Percentiles rank a stretch among this genome's conserved stretches.
Conservation (phyloP, 495 filamentous ascomycete genomes). For the Neurospora tetrasperma region DNA sequence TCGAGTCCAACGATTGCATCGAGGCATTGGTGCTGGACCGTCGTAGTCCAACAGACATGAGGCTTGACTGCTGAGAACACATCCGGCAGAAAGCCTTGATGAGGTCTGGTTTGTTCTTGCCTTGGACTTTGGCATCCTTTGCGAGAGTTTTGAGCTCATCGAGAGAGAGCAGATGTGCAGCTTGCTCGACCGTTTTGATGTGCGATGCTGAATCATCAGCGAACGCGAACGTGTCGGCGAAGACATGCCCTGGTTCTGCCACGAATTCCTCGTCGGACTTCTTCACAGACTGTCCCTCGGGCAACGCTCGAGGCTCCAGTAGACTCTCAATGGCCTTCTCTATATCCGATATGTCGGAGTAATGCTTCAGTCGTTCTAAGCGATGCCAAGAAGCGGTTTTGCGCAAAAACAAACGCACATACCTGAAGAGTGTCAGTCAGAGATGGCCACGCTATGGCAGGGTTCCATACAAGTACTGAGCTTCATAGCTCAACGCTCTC, state of each 20-base stretch:
- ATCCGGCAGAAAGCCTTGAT: constrained; percentile 57
- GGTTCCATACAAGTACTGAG: constrained; percentile 73
- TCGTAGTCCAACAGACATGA: constrained; percentile 50
- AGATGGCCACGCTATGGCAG: not conserved
- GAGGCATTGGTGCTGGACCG: constrained; percentile 40
- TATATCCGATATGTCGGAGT: constrained; percentile 73
- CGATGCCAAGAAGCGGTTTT: constrained; percentile 96
- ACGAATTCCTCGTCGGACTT: not conserved
- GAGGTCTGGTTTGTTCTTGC: constrained; percentile 82
- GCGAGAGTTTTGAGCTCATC: constrained; percentile 82
- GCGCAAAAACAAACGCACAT: constrained; percentile 86
- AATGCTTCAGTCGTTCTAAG: constrained; percentile 61
- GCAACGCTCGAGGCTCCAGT: constrained; percentile 11
- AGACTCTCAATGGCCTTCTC: constrained; percentile 52
- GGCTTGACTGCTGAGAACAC: constrained; percentile 62
- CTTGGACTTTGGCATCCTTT: constrained; percentile 77
- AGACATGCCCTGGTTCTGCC: constrained; percentile 32
- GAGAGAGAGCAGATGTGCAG: constrained; percentile 64
- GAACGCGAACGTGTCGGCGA: constrained; percentile 55
- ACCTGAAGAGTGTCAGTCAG: constrained; percentile 32
- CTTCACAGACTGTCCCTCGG: not conserved
- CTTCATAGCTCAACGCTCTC: constrained; percentile 66
- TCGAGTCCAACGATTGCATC: constrained; percentile 11
- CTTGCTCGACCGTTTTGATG: constrained; percentile 77
- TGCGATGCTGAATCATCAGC: constrained; percentile 63